Conservation (phyloP, 345 rosid species). For the Rhodamnia argentea region DNA sequence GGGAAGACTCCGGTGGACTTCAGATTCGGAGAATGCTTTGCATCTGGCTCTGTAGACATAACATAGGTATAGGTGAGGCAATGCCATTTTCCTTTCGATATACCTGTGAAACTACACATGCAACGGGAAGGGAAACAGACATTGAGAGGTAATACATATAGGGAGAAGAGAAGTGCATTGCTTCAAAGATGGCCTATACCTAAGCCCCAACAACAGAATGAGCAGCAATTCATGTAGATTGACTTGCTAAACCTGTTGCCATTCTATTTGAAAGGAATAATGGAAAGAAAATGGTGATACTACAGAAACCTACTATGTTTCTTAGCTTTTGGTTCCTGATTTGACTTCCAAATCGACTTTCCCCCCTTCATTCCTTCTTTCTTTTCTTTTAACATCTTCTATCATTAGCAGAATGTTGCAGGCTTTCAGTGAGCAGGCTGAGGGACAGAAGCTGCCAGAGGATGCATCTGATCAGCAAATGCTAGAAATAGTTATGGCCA, state of each 20-base stretch:
- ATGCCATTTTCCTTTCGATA: neutral
- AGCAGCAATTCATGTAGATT: neutral
- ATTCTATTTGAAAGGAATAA: neutral
- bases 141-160: neutral
- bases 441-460: conserved; percentile 55
- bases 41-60: neutral
- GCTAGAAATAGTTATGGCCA: conserved; percentile 88
- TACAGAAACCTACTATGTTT: neutral
- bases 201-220: neutral
- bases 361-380: neutral
- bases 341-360: neutral
- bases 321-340: neutral
- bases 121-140: neutral
- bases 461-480: conserved; percentile 81
- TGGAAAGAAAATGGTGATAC: neutral
- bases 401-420: conserved; percentile 69
- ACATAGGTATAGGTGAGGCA: neutral
- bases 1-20: neutral
- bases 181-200: neutral
- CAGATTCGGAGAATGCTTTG: neutral
- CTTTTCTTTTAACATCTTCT: neutral
- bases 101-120: neutral
- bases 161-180: neutral
- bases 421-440: conserved; percentile 78
- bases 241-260: neutral